Evolutionary conservation across 306 rosid species (phyloP).

Genomic region (Alnus glutinosa): DNA sequence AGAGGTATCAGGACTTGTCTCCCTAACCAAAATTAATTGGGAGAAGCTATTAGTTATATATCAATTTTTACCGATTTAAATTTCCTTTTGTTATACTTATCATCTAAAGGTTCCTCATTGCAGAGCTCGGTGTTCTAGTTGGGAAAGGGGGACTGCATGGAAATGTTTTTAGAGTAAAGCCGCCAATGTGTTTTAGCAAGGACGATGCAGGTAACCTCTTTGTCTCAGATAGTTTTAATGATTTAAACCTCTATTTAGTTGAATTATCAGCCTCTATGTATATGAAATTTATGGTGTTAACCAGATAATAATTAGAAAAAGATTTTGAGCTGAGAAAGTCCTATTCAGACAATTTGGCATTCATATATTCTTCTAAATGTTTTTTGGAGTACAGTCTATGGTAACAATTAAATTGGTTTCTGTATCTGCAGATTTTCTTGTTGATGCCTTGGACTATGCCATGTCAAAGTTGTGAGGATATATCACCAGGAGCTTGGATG

Average conservation of each 20-base stretch:
- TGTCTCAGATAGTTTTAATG: not conserved
- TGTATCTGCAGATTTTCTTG: conserved; percentile 76
- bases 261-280: not conserved
- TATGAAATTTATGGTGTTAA: not conserved
- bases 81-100: conserved; percentile 17
- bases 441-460: conserved; percentile 82
- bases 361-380: not conserved
- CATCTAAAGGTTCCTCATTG: conserved; percentile 29
- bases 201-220: conserved; percentile 73
- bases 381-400: not conserved
- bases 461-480: conserved; percentile 60
- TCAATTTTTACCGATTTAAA: not conserved
- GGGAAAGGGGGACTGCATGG: conserved; percentile 95
- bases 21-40: not conserved
- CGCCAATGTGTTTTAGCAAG: conserved; percentile 89
- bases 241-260: not conserved
- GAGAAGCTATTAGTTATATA: not conserved
- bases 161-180: conserved; percentile 83
- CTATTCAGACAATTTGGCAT: not conserved
- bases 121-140: conserved; percentile 79
- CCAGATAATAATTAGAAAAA: not conserved
- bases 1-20: conserved; percentile 50
- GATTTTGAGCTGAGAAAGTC: not conserved
- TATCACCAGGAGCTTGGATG: conserved; percentile 6
- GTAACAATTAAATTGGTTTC: conserved; percentile 6